Evolutionary conservation across 257 asterid genomes (phyloP).

Genomic region (Nicotiana paniculata): DNA sequence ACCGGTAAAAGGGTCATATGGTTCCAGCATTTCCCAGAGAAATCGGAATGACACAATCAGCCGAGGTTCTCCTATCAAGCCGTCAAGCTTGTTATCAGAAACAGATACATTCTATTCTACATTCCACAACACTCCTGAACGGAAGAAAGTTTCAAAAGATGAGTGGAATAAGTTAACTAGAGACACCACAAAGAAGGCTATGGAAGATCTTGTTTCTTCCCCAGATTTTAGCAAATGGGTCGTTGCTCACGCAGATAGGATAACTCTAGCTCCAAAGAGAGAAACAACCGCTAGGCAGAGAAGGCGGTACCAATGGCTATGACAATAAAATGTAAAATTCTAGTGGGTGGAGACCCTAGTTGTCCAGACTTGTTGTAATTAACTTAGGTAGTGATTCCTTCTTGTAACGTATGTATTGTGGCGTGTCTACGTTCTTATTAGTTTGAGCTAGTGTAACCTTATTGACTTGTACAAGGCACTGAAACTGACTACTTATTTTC

Average conservation of each 20-base stretch:
- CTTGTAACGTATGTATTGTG: neutral
- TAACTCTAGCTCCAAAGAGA: conserved; percentile 23
- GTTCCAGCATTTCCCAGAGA: conserved; percentile 21
- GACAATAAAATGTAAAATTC: conserved; percentile 3
- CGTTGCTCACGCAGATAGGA: conserved; percentile 62
- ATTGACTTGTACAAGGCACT: neutral
- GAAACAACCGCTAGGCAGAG: conserved; percentile 25
- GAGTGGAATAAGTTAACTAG: conserved; percentile 66
- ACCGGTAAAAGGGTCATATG: conserved; percentile 21
- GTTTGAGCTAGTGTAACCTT: neutral
- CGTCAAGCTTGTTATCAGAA: conserved; percentile 1
- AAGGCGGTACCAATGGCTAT: conserved; percentile 60
- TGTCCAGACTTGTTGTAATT: neutral
- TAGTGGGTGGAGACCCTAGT: neutral
- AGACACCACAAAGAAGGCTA: conserved; percentile 68
- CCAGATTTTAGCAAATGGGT: conserved; percentile 86
- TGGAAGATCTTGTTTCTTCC: conserved; percentile 72
- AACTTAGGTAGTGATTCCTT: neutral
- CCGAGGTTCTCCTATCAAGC: conserved; percentile 33
- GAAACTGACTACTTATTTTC: neutral
- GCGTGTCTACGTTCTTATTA: neutral
- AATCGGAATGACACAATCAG: conserved; percentile 21
- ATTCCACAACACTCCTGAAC: conserved; percentile 58
- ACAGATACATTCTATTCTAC: neutral
- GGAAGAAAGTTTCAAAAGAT: conserved; percentile 48